phyloP scores from a whole-genome alignment of 768 basidiomycete species.

The Suillus paluster region DNA sequence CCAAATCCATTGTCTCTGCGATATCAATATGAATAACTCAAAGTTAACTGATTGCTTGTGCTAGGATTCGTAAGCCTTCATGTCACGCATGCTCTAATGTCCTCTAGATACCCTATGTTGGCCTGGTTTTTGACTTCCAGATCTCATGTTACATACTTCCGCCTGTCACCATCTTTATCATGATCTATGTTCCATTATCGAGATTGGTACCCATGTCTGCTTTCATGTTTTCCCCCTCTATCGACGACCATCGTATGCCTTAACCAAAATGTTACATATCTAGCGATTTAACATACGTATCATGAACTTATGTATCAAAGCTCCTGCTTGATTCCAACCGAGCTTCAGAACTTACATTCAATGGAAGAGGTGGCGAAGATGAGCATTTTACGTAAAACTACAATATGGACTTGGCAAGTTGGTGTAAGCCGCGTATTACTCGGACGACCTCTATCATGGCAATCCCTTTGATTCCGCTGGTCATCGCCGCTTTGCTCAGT shows the following conservation, averaged over 20 bases:
- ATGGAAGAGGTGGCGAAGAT: too few species aligned
- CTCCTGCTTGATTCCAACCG: background rate
- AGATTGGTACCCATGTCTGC: background rate
- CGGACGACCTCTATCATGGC: background rate
- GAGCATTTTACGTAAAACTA: background rate
- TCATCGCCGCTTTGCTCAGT: conserved; percentile 58
- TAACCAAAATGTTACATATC: background rate
- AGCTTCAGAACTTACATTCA: background rate
- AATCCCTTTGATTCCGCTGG: conserved; percentile 45
- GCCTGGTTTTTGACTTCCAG: background rate
- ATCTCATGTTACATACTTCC: background rate
- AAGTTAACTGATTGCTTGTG: background rate
- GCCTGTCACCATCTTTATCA: background rate
- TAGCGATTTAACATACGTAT: background rate
- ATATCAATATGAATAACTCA: background rate
- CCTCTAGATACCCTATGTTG: background rate
- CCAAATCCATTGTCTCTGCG: background rate
- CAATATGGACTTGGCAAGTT: too few species aligned
- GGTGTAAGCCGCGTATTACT: background rate
- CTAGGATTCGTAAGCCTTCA: background rate
- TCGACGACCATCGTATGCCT: background rate
- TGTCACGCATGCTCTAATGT: background rate
- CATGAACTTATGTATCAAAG: background rate
- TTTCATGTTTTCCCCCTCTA: background rate
- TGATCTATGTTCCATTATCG: background rate